These are phyloP conservation scores for Tothia fuscella DNA, from an alignment of 2,329 filamentous ascomycete genomes.

Conservation along the genomic window DNA sequence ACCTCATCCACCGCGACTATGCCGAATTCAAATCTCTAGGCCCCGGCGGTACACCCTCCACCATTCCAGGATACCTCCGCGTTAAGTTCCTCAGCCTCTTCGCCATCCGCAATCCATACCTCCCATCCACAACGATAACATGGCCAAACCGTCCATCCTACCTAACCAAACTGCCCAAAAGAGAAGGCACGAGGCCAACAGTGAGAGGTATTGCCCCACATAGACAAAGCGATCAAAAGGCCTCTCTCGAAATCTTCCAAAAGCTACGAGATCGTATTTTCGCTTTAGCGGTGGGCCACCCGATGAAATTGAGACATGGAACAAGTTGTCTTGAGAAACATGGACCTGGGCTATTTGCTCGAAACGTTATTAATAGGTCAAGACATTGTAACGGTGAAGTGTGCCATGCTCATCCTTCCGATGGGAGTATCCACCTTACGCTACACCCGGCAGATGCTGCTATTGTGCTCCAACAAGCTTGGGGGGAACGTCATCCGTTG, in stretches of 20 bases:
- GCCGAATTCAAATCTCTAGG: conserved; percentile 64
- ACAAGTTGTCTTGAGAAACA: conserved; percentile 75
- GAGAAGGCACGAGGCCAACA: conserved; percentile 50
- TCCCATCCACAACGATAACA: conserved; percentile 46
- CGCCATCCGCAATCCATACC: conserved; percentile 58
- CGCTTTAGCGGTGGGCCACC: conserved; percentile 18
- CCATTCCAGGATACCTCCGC: conserved; percentile 57
- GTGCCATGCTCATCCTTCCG: conserved; percentile 65
- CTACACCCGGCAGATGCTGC: conserved; percentile 68
- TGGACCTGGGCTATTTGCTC: conserved; percentile 62
- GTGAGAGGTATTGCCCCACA: conserved; percentile 73
- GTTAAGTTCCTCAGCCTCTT: conserved; percentile 63
- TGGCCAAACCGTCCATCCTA: conserved; percentile 35
- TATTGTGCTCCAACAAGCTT: conserved; percentile 59
- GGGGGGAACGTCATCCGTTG: conserved; percentile 60
- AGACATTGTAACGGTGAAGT: conserved; percentile 60
- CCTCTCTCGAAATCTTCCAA: conserved; percentile 41
- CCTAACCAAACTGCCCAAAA: conserved; percentile 42
- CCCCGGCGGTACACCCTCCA: conserved; percentile 68
- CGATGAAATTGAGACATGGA: conserved; percentile 33
- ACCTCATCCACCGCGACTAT: conserved; percentile 56
- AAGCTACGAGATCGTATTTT: conserved; percentile 43
- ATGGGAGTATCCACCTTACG: conserved; percentile 67
- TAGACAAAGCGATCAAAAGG: conserved; percentile 60
- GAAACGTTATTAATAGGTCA: conserved; percentile 52